Evolutionary conservation across 2,329 filamentous ascomycete genomes (phyloP).

Genomic region (Fragosphaeria purpurea): DNA sequence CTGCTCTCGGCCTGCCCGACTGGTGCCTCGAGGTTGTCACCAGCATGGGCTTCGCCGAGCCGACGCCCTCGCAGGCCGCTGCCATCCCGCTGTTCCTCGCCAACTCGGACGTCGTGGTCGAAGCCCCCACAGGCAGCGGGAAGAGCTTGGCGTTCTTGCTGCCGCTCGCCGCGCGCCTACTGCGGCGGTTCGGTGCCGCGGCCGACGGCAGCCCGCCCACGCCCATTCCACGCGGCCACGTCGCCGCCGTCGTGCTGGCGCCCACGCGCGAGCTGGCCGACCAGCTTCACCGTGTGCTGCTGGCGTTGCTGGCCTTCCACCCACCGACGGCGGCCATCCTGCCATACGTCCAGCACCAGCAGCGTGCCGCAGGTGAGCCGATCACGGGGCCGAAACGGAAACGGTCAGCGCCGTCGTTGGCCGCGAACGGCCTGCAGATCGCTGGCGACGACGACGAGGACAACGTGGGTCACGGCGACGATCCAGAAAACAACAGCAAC

Average conservation of each 20-base stretch:
- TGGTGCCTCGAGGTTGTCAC: slow-evolving; percentile 81
- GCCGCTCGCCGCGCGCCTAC: slow-evolving; percentile 70
- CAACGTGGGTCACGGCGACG: neutral
- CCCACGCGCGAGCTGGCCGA: slow-evolving; percentile 86
- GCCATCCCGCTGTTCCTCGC: slow-evolving; percentile 80
- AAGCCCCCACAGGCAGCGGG: slow-evolving; percentile 66
- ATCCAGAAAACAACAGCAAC: no score
- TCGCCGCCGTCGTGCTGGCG: slow-evolving; percentile 84
- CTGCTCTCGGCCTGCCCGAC: slow-evolving; percentile 58
- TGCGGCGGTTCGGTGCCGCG: slow-evolving; percentile 41
- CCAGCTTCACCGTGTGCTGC: slow-evolving; percentile 77
- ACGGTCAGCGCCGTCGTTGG: neutral
- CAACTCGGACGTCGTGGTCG: slow-evolving; percentile 87
- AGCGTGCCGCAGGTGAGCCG: slow-evolving; percentile 22
- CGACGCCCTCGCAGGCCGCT: slow-evolving; percentile 86
- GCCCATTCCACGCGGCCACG: slow-evolving; percentile 78
- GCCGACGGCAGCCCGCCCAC: slow-evolving; percentile 27
- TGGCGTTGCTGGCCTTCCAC: slow-evolving; percentile 74
- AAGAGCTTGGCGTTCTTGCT: slow-evolving; percentile 79
- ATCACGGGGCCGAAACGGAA: slow-evolving; percentile 33
- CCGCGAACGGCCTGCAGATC: slow-evolving; percentile 12
- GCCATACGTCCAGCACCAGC: slow-evolving; percentile 34
- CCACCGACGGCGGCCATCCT: slow-evolving; percentile 61
- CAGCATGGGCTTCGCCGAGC: slow-evolving; percentile 64
- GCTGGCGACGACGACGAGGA: slow-evolving; percentile 10